These are phyloP conservation scores for Cadophora luteo-olivacea DNA, from an alignment of 2,329 filamentous ascomycete genomes.

Conservation along the genomic window DNA sequence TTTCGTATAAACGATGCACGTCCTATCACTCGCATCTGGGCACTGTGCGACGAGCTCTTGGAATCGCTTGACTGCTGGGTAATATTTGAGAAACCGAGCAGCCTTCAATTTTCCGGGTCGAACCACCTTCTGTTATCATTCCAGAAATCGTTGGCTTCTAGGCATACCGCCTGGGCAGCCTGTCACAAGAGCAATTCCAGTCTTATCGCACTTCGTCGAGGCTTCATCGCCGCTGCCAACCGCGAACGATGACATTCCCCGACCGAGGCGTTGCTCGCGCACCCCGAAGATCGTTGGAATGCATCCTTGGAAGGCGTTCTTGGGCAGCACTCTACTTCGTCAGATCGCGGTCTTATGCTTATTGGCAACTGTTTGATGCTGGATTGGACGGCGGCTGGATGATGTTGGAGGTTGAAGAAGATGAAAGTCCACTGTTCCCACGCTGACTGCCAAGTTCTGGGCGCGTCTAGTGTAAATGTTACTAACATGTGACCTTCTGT, in stretches of 20 bases:
- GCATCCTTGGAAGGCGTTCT: neutral
- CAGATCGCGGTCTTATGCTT: neutral
- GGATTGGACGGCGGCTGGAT: neutral
- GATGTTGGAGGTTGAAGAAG: neutral
- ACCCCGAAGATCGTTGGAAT: neutral
- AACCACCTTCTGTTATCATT: constrained; percentile 16
- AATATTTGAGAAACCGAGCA: neutral
- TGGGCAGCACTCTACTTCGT: neutral
- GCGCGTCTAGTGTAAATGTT: neutral
- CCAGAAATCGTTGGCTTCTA: constrained; percentile 3
- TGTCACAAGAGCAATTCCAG: constrained; percentile 2
- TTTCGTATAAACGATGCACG: neutral
- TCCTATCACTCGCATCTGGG: neutral
- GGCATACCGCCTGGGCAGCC: constrained; percentile 4
- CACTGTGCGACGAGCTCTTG: neutral
- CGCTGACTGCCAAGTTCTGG: constrained; percentile 8
- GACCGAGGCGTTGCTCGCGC: neutral
- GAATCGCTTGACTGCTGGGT: neutral
- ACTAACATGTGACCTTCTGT: constrained; percentile 5
- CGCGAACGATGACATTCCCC: neutral
- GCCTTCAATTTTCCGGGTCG: neutral
- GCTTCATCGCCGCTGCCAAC: neutral
- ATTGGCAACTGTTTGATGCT: neutral
- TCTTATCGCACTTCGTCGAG: neutral
- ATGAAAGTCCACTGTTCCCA: neutral